Evolutionary conservation across 768 basidiomycete species (phyloP), one percentile per base, ranked within the genome.

Genomic region (Phylloporus sp.): DNA sequence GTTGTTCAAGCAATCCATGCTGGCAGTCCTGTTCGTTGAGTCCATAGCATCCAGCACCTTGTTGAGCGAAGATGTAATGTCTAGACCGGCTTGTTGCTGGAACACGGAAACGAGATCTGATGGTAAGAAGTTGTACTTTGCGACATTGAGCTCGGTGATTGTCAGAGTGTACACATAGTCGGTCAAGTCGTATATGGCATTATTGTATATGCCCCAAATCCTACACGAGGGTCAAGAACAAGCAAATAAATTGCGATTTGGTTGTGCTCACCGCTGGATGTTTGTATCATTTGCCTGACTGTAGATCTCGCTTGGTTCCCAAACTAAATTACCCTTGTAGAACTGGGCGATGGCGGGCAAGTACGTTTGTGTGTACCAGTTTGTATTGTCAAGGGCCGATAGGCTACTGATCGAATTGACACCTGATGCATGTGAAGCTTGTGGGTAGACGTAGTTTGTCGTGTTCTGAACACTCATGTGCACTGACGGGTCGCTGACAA

Each of bases 91-190:
- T 45, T 76, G 72, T 52, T 83, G 74, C 63, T 80, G 72, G 67
- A 82, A 87, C 5, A 85, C 62, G 29, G 70, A 58, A 7, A 79
- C 75, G 43, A 88, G 63, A 49, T 65, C 59, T 12, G 61, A 38
- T 53, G 84, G 73, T 22, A 88, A 57, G 72, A 85, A 88, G 18
- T 62, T 40, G 70, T 80, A 85, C 48, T 72, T 59, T 6, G 74
- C 62, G 31, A 71, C 64, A 20, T 72, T 72, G 44, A 69, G 71
- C 39, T 70, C 71, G 50, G 76, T 76, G 34, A 69, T 70, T n/a
- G 64, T 56, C 58, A 78, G 60, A 0, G 85, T 86, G 60, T 80
- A 76, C 57, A 87, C 72, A 63, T 88, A 88, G 66, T 87, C 81
- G 11, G 81, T 79, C 28, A 86, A 60, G 58, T 86, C 85, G 65